Evolutionary conservation across 2,329 filamentous ascomycete genomes (phyloP), one percentile per base, ranked within the genome.

Genomic region (Periconia digitata): DNA sequence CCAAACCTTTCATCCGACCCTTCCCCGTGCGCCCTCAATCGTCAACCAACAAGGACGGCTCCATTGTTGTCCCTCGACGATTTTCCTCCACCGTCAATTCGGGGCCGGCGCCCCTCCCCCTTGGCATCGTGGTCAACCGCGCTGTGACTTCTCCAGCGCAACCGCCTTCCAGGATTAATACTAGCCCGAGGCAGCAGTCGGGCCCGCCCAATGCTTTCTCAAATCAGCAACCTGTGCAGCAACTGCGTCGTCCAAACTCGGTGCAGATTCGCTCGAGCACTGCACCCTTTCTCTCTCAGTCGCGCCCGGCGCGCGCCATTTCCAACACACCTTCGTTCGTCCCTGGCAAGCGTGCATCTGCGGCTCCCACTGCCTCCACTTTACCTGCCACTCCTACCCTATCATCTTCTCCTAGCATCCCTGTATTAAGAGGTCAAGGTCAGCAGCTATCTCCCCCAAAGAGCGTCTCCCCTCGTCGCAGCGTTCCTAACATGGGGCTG

Each of bases 211-310:
- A 46, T 23, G 29, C 53, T 16, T 40, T 56, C 8, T 55, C 56
- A 29, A 49, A 32, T 50, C 12, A 40, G 38, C 36, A 53, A 39
- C 12, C 45, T n/a, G 29, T 55, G 27, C 27, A 32, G 27, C 27
- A 32, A 32, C 63, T 76, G 16, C 68, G 70, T 37, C 71, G 75
- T 16, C 75, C 75, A 12, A 66, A 66, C 15, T 76, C 73, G 23
- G 67, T 78, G 27, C 75, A 77, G 51, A 69, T 77, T 37, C 69
- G 72, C 22, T 64, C 74, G 8, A 64, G 72, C 37, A 69, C 62
- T 15, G 73, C 74, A 2, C 74, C 75, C 2, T 76, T 77, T 54
- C 64, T 77, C 6, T 69, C 71, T 22, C 65, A 69, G 1, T 54
- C 66, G 3, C 70, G 72, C 6, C 65, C 64, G 17, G 46, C 60